Base-by-base conservation (phyloP, 1,284 basidiomycete genomes). In the Peniophora sp. region DNA sequence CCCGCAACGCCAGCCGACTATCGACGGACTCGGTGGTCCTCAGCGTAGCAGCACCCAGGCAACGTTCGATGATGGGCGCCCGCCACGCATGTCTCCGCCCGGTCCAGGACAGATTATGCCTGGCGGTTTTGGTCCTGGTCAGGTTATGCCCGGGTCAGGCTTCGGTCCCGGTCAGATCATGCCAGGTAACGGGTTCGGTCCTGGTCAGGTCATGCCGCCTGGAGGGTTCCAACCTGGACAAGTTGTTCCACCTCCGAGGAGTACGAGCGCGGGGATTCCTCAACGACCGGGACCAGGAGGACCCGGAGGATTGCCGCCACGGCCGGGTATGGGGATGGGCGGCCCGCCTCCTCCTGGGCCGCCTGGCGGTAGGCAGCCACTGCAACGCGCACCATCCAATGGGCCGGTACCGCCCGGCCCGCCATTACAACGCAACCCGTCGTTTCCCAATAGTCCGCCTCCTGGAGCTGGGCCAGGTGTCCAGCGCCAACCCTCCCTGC, bases 161-260 rank as follows among this genome's bases (percentile, higher is more conserved):
- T 58, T 58, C 49, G 56, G 57, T 17, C 61, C 63, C 43, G 61
- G 61, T 18, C 62, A 61, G 43, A 50, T 49, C 14, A 58, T 62
- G 41, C 56, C 59, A 14, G 32, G 39, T 39, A 55, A 18, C 50
- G 32, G 41, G 49, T 56, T 58, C 51, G 49, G 56, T 24, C 58
- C 60, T 41, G 59, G 57, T 27, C 52, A 56, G 24, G 15, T 57
- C 37, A 47, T 48, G 15, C 42, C 52, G 14, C 54, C 48, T 17
- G 55, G 55, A 9, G 10, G 47, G 6, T 34, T 47, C 27, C 55
- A 54, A 11, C 54, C 55, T 8, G 55, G 69, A 43, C 68, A 68
- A 54, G 61, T 69, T n/a, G 52, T 68, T 18, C 68, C 68, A 23
- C 73, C 74, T 32, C 55, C 64, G 12, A 69, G 78, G 55, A 73